phyloP scores from a whole-genome alignment of 495 filamentous ascomycete genomes.

The Aspergillus homomorphus region DNA sequence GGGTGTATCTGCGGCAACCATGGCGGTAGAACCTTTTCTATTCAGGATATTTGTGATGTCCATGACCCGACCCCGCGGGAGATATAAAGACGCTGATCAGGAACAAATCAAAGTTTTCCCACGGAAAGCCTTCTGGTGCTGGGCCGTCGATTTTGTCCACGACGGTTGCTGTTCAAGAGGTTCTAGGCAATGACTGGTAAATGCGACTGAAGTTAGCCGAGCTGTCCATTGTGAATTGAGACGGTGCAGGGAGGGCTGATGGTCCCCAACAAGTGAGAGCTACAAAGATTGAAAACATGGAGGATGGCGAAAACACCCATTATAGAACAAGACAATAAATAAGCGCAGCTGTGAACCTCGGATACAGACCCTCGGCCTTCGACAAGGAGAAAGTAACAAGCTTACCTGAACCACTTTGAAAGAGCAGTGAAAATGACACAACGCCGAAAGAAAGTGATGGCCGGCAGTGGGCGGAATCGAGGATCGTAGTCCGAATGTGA shows the following conservation, averaged over 20 bases:
- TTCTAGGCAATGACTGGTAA: conserved; percentile 2
- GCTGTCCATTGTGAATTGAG: too few species aligned
- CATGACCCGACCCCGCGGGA: conserved; percentile 52
- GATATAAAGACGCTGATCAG: conserved; percentile 35
- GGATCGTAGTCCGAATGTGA: conserved; percentile 16
- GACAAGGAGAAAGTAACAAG: too few species aligned
- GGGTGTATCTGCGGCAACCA: conserved; percentile 51
- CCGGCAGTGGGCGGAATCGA: background rate
- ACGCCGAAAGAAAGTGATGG: too few species aligned
- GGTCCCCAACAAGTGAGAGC: too few species aligned
- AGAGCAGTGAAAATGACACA: too few species aligned
- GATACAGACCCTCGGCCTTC: too few species aligned
- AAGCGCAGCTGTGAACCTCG: too few species aligned
- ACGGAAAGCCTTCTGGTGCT: conserved; percentile 22
- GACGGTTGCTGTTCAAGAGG: conserved; percentile 2
- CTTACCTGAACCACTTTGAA: too few species aligned
- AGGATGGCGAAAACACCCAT: too few species aligned
- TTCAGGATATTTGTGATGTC: conserved; percentile 70
- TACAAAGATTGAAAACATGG: too few species aligned
- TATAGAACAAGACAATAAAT: too few species aligned
- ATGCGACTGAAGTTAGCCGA: background rate
- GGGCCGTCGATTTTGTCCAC: conserved; percentile 20
- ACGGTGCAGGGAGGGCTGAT: too few species aligned
- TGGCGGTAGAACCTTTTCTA: conserved; percentile 56
- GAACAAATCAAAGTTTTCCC: conserved; percentile 25